These are phyloP conservation scores for Suhomyces terraborum DNA, from an alignment of 1,139 yeast species.

Conservation along the genomic window DNA sequence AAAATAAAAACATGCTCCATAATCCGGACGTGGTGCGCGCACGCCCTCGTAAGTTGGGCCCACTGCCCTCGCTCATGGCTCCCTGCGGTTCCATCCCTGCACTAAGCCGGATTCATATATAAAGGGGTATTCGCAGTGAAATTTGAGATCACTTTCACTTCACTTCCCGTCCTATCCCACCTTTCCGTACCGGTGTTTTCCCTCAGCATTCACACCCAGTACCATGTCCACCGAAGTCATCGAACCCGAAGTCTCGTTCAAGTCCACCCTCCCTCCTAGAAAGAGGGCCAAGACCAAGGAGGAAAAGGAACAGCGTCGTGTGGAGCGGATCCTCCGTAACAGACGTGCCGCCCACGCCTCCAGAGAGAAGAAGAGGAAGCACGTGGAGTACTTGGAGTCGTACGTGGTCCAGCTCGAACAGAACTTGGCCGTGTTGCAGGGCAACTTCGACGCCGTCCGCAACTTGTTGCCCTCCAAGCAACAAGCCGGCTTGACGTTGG, in stretches of 20 bases:
- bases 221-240: constrained; percentile 16
- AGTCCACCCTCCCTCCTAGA: constrained; percentile 78
- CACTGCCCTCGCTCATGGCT: no score
- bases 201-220: no score
- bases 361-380: constrained; percentile 92
- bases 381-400: constrained; percentile 80
- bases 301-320: constrained; percentile 94
- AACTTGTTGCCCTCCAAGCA: constrained; percentile 21
- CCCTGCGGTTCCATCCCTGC: background rate
- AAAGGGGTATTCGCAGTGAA: background rate
- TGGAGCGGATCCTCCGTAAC: constrained; percentile 89
- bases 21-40: no score
- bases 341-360: constrained; percentile 98
- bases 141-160: no score
- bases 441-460: constrained; percentile 26
- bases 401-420: constrained; percentile 55
- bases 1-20: no score
- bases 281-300: constrained; percentile 95
- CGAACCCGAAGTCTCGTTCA: constrained; percentile 24
- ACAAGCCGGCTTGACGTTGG: constrained; percentile 17
- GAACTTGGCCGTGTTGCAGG: constrained; percentile 30
- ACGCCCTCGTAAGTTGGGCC: no score
- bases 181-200: no score
- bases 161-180: background rate
- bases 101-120: background rate